A percentile compares a stretch with the other conserved stretches of the same genome.
phyloP scores from a whole-genome alignment of 805 yeast species.

The Candida qinlingensis region DNA sequence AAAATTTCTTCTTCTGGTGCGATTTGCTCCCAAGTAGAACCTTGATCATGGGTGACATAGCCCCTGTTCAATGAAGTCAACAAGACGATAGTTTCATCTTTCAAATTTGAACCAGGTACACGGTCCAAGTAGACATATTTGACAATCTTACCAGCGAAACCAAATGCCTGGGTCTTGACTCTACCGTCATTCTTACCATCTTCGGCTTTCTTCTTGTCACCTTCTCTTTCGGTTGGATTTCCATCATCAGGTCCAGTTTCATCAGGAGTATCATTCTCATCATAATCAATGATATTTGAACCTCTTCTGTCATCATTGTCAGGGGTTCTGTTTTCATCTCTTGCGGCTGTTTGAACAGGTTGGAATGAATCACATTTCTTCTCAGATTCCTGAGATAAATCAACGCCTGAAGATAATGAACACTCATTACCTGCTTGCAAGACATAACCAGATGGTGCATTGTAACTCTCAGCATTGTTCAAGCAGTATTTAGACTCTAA shows the following conservation, averaged over 20 bases:
- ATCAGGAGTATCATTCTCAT: constrained; percentile 26
- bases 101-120: constrained; percentile 30
- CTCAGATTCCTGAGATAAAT: constrained; percentile 12
- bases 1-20: constrained; percentile 36
- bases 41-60: constrained; percentile 59
- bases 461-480: constrained; percentile 22
- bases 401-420: constrained; percentile 24
- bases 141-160: constrained; percentile 46
- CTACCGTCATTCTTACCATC: constrained; percentile 33
- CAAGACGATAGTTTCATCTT: constrained; percentile 62
- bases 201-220: constrained; percentile 28
- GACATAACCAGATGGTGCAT: constrained; percentile 33
- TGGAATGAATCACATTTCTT: constrained; percentile 18
- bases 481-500: constrained; percentile 23
- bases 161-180: constrained; percentile 31
- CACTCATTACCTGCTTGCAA: constrained; percentile 44
- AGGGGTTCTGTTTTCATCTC: not conserved
- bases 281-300: constrained; percentile 21
- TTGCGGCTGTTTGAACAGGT: constrained; percentile 8
- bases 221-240: constrained; percentile 30
- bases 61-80: constrained; percentile 47
- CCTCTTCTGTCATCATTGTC: constrained; percentile 12
- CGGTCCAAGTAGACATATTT: constrained; percentile 57
- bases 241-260: constrained; percentile 21
- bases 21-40: constrained; percentile 26